Conservation (phyloP, 2,329 filamentous ascomycete species). For the Polychaeton citri region DNA sequence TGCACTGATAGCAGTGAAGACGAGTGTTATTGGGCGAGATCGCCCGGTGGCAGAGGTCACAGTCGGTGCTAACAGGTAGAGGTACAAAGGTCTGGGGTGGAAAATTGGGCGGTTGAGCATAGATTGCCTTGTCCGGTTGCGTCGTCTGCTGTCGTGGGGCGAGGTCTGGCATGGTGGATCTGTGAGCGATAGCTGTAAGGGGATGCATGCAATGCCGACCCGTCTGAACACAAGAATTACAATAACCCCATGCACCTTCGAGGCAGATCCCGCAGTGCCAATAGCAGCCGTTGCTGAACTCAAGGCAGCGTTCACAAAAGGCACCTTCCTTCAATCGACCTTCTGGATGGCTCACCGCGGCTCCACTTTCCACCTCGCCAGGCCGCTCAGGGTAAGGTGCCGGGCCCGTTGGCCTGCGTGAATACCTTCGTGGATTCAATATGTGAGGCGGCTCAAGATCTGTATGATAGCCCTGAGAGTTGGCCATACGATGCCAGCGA, state of each 20-base stretch:
- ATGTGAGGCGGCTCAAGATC: slow-evolving; percentile 38
- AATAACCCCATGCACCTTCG: slow-evolving; percentile 89
- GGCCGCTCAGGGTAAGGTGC: slow-evolving; percentile 8
- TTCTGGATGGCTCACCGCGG: slow-evolving; percentile 47
- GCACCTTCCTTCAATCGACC: slow-evolving; percentile 61
- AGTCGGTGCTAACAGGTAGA: slow-evolving; percentile 51
- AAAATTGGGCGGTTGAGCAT: slow-evolving; percentile 18
- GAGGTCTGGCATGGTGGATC: slow-evolving; percentile 12
- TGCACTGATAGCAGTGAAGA: slow-evolving; percentile 70
- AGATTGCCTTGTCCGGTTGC: slow-evolving; percentile 8
- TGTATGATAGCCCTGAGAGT: slow-evolving; percentile 27
- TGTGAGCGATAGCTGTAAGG: slow-evolving; percentile 61
- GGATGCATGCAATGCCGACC: slow-evolving; percentile 71
- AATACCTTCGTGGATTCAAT: slow-evolving; percentile 34
- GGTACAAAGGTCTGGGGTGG: slow-evolving; percentile 21
- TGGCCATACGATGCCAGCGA: slow-evolving; percentile 24
- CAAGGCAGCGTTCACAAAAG: slow-evolving; percentile 67
- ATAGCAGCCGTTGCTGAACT: slow-evolving; percentile 68
- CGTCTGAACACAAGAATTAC: slow-evolving; percentile 73
- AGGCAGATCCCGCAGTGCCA: slow-evolving; percentile 86
- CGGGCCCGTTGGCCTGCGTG: slow-evolving; percentile 11
- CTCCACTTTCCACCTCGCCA: slow-evolving; percentile 30
- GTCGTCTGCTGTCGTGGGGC: too few species aligned
- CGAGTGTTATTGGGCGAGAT: slow-evolving; percentile 58
- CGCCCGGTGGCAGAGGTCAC: slow-evolving; percentile 61